These are phyloP conservation scores for Eruca vesicaria DNA, from an alignment of 441 rosid species.

Conservation along the genomic window DNA sequence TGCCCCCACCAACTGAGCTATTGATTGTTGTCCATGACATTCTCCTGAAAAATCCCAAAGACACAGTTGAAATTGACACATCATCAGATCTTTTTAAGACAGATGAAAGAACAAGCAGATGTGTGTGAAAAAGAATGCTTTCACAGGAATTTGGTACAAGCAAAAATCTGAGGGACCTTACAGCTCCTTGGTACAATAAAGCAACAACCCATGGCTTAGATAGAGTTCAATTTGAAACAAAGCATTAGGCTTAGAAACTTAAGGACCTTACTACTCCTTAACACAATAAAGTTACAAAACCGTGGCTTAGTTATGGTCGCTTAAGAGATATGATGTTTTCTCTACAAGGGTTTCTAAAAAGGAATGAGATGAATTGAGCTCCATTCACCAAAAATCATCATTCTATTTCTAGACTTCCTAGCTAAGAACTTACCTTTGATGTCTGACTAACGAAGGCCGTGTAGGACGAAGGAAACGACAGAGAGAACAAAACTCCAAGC, in stretches of 20 bases:
- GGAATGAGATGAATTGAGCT: background rate
- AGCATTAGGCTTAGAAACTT: background rate
- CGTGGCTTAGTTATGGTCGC: background rate
- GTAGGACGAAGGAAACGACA: conserved; percentile 34
- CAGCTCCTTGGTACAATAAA: no score
- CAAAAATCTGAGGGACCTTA: background rate
- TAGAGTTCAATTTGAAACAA: no score
- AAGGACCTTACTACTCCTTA: conserved; percentile 3
- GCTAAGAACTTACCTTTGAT: conserved; percentile 40
- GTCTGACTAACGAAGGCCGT: conserved; percentile 35
- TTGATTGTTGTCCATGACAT: conserved; percentile 47
- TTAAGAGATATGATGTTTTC: background rate
- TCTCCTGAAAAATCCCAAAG: conserved; percentile 44
- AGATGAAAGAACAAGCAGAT: background rate
- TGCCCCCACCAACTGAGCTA: conserved; percentile 50
- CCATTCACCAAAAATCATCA: background rate
- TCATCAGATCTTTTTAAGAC: background rate
- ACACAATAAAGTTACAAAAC: background rate
- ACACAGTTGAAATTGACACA: background rate
- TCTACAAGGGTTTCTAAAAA: background rate
- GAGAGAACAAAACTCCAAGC: conserved; percentile 38
- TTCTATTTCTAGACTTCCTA: no score
- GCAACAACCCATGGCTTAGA: no score
- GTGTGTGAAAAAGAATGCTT: background rate
- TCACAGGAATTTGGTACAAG: background rate